Evolutionary conservation across 805 yeast genomes (phyloP).

Genomic region (Clavispora fructus): DNA sequence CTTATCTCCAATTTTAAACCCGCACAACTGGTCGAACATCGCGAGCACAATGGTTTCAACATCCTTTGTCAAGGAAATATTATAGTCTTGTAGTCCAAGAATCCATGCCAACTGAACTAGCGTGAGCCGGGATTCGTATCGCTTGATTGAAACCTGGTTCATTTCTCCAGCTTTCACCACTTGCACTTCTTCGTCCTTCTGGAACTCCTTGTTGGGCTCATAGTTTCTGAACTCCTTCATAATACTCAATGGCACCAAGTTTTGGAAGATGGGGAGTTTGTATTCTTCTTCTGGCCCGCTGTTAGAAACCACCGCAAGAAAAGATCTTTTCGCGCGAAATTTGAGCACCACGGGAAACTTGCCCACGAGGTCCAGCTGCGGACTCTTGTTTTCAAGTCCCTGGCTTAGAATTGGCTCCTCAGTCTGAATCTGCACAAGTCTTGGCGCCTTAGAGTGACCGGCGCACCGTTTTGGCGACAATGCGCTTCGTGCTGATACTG

Average conservation of each 20-base stretch:
- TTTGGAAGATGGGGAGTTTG: constrained; percentile 7
- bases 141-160: constrained; percentile 3
- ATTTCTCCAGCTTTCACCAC: not conserved
- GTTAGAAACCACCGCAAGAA: not conserved
- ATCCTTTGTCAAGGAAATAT: constrained; percentile 49
- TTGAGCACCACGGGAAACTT: not conserved
- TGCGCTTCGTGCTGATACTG: not conserved
- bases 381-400: not conserved
- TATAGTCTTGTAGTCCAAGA: constrained; percentile 16
- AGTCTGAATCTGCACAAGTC: not conserved
- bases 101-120: constrained; percentile 8
- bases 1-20: constrained; percentile 68
- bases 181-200: not conserved
- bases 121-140: constrained; percentile 12
- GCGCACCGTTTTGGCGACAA: not conserved
- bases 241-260: constrained; percentile 1
- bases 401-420: not conserved
- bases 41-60: constrained; percentile 50
- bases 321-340: not conserved
- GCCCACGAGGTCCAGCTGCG: not conserved
- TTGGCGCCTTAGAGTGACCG: not conserved
- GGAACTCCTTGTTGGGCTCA: constrained; percentile 3
- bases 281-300: constrained; percentile 12
- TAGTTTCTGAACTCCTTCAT: not conserved
- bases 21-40: constrained; percentile 51